Evolutionary conservation across 2,329 filamentous ascomycete species (phyloP).

Genomic region (Colletotrichum salicis): DNA sequence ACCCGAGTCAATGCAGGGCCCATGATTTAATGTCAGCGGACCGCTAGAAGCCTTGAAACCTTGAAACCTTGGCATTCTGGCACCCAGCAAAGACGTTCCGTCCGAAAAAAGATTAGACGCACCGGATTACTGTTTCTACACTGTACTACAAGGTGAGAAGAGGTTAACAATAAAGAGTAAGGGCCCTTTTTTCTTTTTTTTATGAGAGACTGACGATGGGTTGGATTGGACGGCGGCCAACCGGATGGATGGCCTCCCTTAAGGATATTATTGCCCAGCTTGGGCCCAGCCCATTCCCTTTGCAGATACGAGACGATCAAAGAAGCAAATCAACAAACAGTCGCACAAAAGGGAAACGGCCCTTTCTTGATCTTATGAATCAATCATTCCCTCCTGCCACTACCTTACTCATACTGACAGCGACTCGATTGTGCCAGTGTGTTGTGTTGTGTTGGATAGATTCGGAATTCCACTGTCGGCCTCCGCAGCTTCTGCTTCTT

Average conservation of each 20-base stretch:
- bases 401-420: background rate
- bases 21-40: constrained; percentile 16
- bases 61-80: constrained; percentile 3
- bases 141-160: background rate
- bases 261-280: constrained; percentile 4
- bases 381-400: background rate
- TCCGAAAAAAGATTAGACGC: constrained; percentile 27
- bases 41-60: background rate
- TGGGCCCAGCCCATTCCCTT: constrained; percentile 14
- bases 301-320: constrained; percentile 19
- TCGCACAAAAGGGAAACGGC: constrained; percentile 23
- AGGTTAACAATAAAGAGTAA: background rate
- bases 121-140: background rate
- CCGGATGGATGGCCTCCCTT: constrained; percentile 14
- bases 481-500: background rate
- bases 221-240: background rate
- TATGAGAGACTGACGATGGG: constrained; percentile 1
- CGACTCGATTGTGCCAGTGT: too few species aligned
- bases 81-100: constrained; percentile 20
- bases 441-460: background rate
- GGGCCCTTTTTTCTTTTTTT: background rate
- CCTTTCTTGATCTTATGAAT: background rate
- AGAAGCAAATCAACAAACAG: constrained; percentile 1
- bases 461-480: background rate
- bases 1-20: constrained; percentile 13